Evolutionary conservation across 208 protist species (phyloP).

Genomic region (Giardia duodenalis): DNA sequence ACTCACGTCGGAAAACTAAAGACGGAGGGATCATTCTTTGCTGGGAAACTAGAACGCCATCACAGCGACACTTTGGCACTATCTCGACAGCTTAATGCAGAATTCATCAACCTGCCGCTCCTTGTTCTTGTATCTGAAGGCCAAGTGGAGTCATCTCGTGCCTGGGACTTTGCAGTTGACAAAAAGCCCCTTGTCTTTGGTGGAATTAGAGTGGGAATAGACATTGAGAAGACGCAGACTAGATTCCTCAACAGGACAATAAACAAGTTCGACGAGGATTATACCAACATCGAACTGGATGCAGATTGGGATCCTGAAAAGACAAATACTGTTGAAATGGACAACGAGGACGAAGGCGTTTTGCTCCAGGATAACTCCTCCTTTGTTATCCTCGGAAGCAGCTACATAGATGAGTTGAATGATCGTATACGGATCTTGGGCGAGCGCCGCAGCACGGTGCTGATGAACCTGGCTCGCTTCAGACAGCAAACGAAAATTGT

Average conservation of each 20-base stretch:
- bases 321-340: too few species aligned
- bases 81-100: neutral
- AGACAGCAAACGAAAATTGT: neutral
- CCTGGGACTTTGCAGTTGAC: neutral
- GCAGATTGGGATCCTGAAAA: too few species aligned
- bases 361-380: conserved; percentile 12
- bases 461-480: neutral
- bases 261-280: neutral
- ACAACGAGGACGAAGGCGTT: neutral
- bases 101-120: neutral
- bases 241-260: neutral
- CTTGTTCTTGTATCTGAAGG: neutral
- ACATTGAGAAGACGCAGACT: neutral
- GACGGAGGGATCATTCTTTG: neutral
- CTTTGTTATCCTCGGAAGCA: neutral
- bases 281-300: neutral
- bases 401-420: neutral
- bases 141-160: neutral
- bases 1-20: neutral
- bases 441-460: neutral
- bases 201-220: neutral
- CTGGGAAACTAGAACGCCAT: neutral
- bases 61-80: neutral
- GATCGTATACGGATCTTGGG: neutral
- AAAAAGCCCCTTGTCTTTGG: neutral